Percentiles rank a stretch among this genome's conserved stretches.
Evolutionary conservation across 83 land plant species (phyloP).

Genomic region (Thuja plicata): DNA sequence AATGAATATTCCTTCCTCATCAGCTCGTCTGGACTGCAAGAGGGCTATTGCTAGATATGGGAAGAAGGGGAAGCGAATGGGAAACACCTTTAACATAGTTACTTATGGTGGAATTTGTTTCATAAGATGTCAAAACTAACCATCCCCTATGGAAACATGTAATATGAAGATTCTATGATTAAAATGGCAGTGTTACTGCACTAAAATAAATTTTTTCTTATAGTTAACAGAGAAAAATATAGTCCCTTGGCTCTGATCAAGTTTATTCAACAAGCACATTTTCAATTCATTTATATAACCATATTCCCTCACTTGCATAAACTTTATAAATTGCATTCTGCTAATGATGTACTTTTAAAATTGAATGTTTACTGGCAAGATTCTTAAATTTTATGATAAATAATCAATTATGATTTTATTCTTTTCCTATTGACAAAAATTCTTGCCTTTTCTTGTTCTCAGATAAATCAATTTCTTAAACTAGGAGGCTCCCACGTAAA

Average conservation of each 20-base stretch:
- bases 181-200: not conserved
- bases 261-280: not conserved
- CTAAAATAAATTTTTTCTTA: not conserved
- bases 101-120: not conserved
- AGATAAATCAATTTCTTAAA: not conserved
- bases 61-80: not conserved
- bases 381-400: too few relatives aligned
- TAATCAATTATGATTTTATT: not conserved
- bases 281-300: not conserved
- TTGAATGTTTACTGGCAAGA: not conserved
- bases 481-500: conserved; percentile 22
- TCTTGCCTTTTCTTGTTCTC: conserved; percentile 11
- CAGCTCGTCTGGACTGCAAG: not conserved
- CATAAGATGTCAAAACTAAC: not conserved
- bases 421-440: conserved; percentile 35
- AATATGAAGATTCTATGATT: not conserved
- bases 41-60: not conserved
- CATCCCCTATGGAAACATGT: not conserved
- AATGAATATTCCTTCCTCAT: not conserved
- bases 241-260: not conserved
- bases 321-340: not conserved
- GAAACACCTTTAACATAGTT: not conserved
- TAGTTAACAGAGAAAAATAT: not conserved
- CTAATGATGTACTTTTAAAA: not conserved
- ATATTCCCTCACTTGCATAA: not conserved